Evolutionary conservation across 805 yeast genomes (phyloP).

Genomic region (Metschnikowia noctiluminum): DNA sequence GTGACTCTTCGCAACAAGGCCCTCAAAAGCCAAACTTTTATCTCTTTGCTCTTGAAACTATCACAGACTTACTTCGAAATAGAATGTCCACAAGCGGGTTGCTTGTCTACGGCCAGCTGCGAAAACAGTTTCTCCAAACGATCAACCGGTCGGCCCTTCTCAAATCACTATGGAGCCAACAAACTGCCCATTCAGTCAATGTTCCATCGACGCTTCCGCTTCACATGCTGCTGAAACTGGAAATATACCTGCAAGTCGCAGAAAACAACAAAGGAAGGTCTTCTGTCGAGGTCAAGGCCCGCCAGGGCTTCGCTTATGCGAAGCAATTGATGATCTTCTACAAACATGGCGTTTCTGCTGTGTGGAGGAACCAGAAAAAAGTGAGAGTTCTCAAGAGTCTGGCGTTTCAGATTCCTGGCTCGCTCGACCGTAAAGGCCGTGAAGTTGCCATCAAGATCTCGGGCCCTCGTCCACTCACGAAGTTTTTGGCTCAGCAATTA

Average conservation of each 20-base stretch:
- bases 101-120: constrained; percentile 5
- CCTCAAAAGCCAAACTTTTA: no score
- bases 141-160: constrained; percentile 9
- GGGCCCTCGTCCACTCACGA: constrained; percentile 33
- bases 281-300: constrained; percentile 21
- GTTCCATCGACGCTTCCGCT: constrained; percentile 32
- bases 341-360: constrained; percentile 52
- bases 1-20: no score
- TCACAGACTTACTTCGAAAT: not conserved
- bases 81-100: not conserved
- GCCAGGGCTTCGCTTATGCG: constrained; percentile 44
- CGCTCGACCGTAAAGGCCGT: constrained; percentile 22
- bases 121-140: constrained; percentile 4
- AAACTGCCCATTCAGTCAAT: constrained; percentile 1
- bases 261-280: constrained; percentile 16
- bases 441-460: constrained; percentile 28
- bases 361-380: constrained; percentile 44
- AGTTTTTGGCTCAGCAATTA: constrained; percentile 32
- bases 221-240: constrained; percentile 24
- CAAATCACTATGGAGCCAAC: constrained; percentile 10
- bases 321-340: constrained; percentile 50
- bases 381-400: constrained; percentile 17
- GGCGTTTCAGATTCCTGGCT: constrained; percentile 19
- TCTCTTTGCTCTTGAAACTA: no score
- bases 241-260: constrained; percentile 26